Evolutionary conservation across 257 asterid genomes (phyloP).

Genomic region (Ilex aquifolium): DNA sequence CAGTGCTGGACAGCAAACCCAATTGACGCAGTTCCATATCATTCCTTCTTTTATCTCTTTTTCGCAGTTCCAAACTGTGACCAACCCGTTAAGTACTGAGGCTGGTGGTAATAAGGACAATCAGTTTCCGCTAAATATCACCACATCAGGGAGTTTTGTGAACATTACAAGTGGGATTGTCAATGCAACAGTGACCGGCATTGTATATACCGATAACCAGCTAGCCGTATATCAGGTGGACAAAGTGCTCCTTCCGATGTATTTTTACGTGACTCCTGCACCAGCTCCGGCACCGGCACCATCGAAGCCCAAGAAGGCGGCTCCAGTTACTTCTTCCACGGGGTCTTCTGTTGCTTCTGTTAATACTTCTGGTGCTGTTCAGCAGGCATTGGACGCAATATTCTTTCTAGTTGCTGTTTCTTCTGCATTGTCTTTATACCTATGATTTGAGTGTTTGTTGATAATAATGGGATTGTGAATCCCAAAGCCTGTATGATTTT

Average conservation of each 20-base stretch:
- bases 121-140: not conserved
- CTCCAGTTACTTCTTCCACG: not conserved
- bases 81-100: not conserved
- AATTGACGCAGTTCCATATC: not conserved
- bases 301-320: not conserved
- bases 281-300: not conserved
- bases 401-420: too few species aligned
- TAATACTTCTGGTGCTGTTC: not conserved
- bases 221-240: constrained; percentile 1
- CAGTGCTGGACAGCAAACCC: not conserved
- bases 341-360: too few species aligned
- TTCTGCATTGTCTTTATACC: too few species aligned
- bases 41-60: not conserved
- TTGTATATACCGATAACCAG: not conserved
- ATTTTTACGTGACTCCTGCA: not conserved
- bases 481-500: too few species aligned
- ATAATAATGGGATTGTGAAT: too few species aligned
- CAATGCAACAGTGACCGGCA: not conserved
- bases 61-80: not conserved
- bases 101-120: not conserved
- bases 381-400: not conserved
- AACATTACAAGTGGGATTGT: not conserved
- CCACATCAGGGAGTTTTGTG: not conserved
- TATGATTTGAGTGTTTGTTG: too few species aligned
- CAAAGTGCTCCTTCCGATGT: too few species aligned